These are phyloP conservation scores for Verticillium nonalfalfae DNA, from an alignment of 2,329 filamentous ascomycete genomes.

Conservation along the genomic window DNA sequence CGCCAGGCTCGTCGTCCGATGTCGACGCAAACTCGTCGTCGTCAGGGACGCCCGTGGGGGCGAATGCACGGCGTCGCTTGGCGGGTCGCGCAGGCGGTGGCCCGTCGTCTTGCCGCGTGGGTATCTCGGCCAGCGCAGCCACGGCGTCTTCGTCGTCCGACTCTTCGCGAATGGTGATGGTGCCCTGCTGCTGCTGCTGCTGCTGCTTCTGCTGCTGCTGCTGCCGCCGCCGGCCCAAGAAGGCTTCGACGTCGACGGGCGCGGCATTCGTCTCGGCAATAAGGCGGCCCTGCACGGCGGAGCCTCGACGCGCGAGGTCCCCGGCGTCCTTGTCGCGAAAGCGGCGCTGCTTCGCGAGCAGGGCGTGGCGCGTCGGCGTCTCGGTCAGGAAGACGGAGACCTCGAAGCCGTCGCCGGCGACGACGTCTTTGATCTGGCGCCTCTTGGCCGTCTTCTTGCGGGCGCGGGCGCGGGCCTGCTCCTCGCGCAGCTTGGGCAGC, in stretches of 20 bases:
- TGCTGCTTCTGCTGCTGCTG: neutral
- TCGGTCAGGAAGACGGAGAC: constrained; percentile 91
- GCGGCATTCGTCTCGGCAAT: constrained; percentile 48
- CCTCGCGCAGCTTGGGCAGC: constrained; percentile 84
- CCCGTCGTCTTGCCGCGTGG: constrained; percentile 27
- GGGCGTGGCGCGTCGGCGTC: constrained; percentile 74
- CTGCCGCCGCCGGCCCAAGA: constrained; percentile 20
- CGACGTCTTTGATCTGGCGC: constrained; percentile 74
- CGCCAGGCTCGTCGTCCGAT: constrained; percentile 20
- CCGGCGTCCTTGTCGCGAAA: constrained; percentile 51
- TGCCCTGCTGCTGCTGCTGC: constrained; percentile 23
- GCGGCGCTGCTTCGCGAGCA: constrained; percentile 79
- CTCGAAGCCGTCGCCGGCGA: constrained; percentile 89
- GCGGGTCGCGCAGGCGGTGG: constrained; percentile 11
- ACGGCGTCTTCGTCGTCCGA: constrained; percentile 53
- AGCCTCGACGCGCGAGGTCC: too few species aligned
- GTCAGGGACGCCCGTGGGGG: constrained; percentile 15
- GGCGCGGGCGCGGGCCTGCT: constrained; percentile 56
- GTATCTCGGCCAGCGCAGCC: constrained; percentile 49
- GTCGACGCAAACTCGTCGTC: constrained; percentile 21
- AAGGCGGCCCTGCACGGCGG: constrained; percentile 35
- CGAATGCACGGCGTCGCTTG: constrained; percentile 12
- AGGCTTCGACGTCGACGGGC: constrained; percentile 44
- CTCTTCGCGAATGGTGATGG: constrained; percentile 44
- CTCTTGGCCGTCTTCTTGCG: constrained; percentile 64